Percentiles rank a stretch among this genome's conserved stretches.
Conservation (phyloP, 2,329 filamentous ascomycete species). For the Tolypocladium album region DNA sequence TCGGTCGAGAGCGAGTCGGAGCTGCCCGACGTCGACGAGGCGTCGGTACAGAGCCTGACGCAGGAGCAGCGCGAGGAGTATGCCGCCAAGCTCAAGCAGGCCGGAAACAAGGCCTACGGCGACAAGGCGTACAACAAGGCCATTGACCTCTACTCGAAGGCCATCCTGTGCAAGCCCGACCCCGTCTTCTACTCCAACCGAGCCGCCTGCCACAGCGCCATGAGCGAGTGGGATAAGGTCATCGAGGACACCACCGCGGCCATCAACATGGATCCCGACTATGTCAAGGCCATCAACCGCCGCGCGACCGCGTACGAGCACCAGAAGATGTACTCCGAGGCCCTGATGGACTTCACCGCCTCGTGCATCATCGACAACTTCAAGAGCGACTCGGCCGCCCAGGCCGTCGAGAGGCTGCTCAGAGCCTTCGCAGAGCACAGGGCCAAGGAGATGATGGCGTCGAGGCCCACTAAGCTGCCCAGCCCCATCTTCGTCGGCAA, state of each 20-base stretch:
- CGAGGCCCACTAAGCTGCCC: conserved; percentile 78
- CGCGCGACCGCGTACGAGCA: conserved; percentile 96
- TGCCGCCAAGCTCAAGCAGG: conserved; percentile 84
- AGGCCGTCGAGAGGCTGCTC: conserved; percentile 82
- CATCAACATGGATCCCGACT: conserved; percentile 85
- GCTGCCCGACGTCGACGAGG: conserved; percentile 56
- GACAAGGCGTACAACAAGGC: conserved; percentile 88
- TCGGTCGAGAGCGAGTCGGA: conserved; percentile 52
- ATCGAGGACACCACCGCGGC: conserved; percentile 95
- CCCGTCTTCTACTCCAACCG: conserved; percentile 99
- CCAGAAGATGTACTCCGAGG: conserved; percentile 81
- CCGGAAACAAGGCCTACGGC: conserved; percentile 93
- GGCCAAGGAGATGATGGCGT: conserved; percentile 78
- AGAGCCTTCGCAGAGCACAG: conserved; percentile 97
- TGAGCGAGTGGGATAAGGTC: conserved; percentile 88
- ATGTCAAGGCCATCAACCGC: conserved; percentile 95
- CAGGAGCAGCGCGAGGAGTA: conserved; percentile 71
- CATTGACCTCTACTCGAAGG: conserved; percentile 91
- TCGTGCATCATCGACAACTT: conserved; percentile 99
- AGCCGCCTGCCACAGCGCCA: conserved; percentile 91
- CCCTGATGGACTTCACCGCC: conserved; percentile 92
- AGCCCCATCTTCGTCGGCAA: conserved; percentile 96
- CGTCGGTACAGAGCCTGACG: conserved; percentile 38
- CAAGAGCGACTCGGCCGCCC: conserved; percentile 79
- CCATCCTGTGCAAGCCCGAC: conserved; percentile 93